Percentiles rank a stretch among this genome's conserved stretches.
Evolutionary conservation across 2,329 filamentous ascomycete genomes (phyloP).

Genomic region (Dryadomyces quercivorus): DNA sequence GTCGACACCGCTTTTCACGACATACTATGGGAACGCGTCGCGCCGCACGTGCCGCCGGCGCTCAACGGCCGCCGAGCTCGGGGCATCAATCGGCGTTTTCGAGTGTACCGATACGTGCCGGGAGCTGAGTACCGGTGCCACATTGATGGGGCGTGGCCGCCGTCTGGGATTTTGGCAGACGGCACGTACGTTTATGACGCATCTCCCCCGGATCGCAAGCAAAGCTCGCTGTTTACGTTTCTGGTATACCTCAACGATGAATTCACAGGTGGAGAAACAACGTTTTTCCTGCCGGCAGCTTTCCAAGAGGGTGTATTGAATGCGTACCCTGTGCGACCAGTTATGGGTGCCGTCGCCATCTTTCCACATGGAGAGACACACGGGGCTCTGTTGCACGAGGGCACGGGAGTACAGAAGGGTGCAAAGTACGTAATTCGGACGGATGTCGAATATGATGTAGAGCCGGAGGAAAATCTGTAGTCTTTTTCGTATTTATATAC

Average conservation of each 20-base stretch:
- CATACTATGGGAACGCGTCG: slow-evolving; percentile 48
- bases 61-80: slow-evolving; percentile 45
- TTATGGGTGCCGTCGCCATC: slow-evolving; percentile 56
- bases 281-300: slow-evolving; percentile 54
- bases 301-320: slow-evolving; percentile 51
- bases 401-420: slow-evolving; percentile 55
- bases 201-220: slow-evolving; percentile 44
- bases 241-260: slow-evolving; percentile 60
- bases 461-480: slow-evolving; percentile 9
- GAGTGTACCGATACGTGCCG: slow-evolving; percentile 61
- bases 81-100: slow-evolving; percentile 57
- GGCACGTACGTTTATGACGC: slow-evolving; percentile 54
- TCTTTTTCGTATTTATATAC: too few relatives aligned
- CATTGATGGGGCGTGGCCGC: slow-evolving; percentile 63
- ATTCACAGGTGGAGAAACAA: slow-evolving; percentile 60
- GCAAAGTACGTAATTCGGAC: slow-evolving; percentile 59
- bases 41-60: slow-evolving; percentile 40
- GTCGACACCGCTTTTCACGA: slow-evolving; percentile 51
- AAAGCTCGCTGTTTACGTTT: slow-evolving; percentile 59
- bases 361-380: slow-evolving; percentile 59
- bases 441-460: slow-evolving; percentile 59
- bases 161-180: slow-evolving; percentile 47
- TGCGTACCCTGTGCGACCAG: slow-evolving; percentile 54
- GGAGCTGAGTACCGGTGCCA: slow-evolving; percentile 61
- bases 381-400: slow-evolving; percentile 55